Evolutionary conservation across 1,139 yeast genomes (phyloP).

Genomic region (Lodderomyces orthopsilosis): DNA sequence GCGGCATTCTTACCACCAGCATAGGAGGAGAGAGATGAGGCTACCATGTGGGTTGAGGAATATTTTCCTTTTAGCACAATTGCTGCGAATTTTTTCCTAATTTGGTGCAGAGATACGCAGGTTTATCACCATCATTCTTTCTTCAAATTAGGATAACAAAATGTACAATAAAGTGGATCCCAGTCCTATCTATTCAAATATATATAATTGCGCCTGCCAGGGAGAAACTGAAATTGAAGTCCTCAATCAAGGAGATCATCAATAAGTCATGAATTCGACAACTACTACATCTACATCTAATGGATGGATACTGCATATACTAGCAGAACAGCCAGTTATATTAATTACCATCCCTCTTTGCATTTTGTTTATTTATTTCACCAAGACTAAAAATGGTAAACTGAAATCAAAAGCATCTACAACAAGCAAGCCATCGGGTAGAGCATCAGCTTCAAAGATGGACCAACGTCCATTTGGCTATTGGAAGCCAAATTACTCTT

Average conservation of each 20-base stretch:
- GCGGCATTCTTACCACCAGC: conserved; percentile 78
- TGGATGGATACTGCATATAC: neutral
- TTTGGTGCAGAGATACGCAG: conserved; percentile 7
- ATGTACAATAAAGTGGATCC: neutral
- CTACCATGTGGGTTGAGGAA: neutral
- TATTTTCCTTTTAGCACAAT: neutral
- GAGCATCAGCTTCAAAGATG: conserved; percentile 7
- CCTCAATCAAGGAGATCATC: too few relatives aligned
- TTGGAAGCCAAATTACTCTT: conserved; percentile 52
- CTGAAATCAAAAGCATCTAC: neutral
- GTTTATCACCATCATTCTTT: too few relatives aligned
- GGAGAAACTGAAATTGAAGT: too few relatives aligned
- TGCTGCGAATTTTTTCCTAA: conserved; percentile 23
- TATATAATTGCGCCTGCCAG: neutral
- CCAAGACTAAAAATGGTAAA: conserved; percentile 1
- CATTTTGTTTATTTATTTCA: conserved; percentile 1
- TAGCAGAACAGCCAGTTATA: neutral
- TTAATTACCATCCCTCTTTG: conserved; percentile 2
- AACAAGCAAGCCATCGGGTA: neutral
- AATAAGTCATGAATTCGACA: too few relatives aligned
- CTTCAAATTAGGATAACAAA: neutral
- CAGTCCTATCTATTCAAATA: neutral
- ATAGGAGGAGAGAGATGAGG: conserved; percentile 19
- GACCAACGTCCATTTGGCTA: conserved; percentile 26
- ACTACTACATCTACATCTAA: neutral